Base-by-base conservation (phyloP, 2,329 filamentous ascomycete genomes). In the Paecilomyces dactylethromorphus region DNA sequence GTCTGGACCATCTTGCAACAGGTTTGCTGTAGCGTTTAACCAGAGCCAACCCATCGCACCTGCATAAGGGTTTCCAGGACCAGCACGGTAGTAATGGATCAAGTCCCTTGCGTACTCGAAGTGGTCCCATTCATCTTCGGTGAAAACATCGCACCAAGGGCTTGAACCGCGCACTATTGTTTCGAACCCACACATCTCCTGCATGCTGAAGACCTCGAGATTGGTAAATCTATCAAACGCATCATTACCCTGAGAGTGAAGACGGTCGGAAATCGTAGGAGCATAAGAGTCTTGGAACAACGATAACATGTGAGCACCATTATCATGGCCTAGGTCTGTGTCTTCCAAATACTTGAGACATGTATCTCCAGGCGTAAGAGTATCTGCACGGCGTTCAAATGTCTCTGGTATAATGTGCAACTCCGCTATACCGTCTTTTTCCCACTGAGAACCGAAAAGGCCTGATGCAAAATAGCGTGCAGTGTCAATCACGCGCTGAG, bases 181-280 rank as follows among this genome's bases (percentile, higher is more conserved):
- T 68, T 86, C 84, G 62, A 85, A 86, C 1, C 81, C 83, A 65
- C 83, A 86, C 74, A 85, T 79, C 63, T 85, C 82, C 66, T 85
- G 83, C 83, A 86, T 85, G 59, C 79, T 76, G 64, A 80, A 86
- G 39, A 85, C 68, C 57, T 85, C 82, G 2, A 72, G 64, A 53
- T 78, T 72, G 0, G 69, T 73, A 58, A 83, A 76, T 32, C 76
- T 78, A n/a, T 79, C 71, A 5, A 74, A 62, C 1, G 66, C 64
- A 6, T 53, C 26, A 51, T 71, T 71, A 1, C 55, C 51, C 31
- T 70, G 57, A 1, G 45, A 18, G 33, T 65, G 54, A 3, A 85
- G 68, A 21, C 82, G 74, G 13, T 74, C 59, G 35, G 75, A 72
- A 50, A 84, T 81, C 13, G 72, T 63, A 0, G 72, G 71, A 18